Base-by-base conservation (phyloP, 768 basidiomycete genomes). In the Rhodotorula paludigena region DNA sequence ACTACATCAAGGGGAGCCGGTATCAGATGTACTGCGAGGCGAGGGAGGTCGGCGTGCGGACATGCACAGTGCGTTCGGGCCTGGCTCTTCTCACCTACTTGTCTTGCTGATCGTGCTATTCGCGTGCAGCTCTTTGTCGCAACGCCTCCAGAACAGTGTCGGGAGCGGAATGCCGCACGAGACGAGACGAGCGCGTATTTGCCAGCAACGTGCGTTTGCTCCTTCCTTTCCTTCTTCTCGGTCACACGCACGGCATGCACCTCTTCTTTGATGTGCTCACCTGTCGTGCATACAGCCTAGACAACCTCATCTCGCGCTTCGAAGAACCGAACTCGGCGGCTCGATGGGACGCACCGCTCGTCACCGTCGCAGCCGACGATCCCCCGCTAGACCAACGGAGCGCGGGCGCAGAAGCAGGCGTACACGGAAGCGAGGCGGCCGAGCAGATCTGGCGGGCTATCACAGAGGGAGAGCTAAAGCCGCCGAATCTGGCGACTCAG, bases 1-100 rank as follows among this genome's bases (percentile, higher is more conserved):
- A 98, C 76, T 97, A 99, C 79, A 98, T 98, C 83, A 99, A 99
- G 77, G 94, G 94, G 18, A 96, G 92, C 77, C 86, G 96, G 38
- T 99, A 99, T 78, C 96, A 99, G 78, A 86, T 99, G 81, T 96
- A 97, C 77, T 97, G 94, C 76, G 90, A 90, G 1, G 93, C 92
- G 9, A 81, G 92, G 58, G 96, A 99, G 76, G 83, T 86, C 72
- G 88, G 87, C 73, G 81, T 91, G 35, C 82, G 93, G 41, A 85
- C 88, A 9, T 91, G 89, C 78, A 97, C 96, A 53, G 93, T 96
- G 73, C 74, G 85, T 81, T 74, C 28, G n/a, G n/a, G n/a, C 35
- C 30, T 35, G 10, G 39, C 47, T 48, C 25, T 23, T 10, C n/a
- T n/a, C n/a, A n/a, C n/a, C n/a, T n/a, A n/a, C n/a, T n/a, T n/a